Base-by-base conservation (phyloP, 108 stramenopile species). In the Stephanodiscus triporus region DNA sequence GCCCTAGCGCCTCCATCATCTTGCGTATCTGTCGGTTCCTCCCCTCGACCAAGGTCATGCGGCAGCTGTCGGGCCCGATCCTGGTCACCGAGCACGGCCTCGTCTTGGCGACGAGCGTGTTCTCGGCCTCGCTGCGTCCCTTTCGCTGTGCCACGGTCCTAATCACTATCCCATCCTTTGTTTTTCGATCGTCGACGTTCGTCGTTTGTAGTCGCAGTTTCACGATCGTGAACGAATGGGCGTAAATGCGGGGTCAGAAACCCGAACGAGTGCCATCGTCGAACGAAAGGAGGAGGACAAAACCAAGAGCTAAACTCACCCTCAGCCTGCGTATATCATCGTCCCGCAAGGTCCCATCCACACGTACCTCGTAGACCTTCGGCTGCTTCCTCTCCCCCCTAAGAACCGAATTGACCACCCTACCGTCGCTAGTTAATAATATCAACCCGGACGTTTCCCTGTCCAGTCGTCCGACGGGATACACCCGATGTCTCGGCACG, bases 11-110 rank as follows among this genome's bases (percentile, higher is more conserved):
- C 51, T 78, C 78, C 83, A 91, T 81, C 92, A 94, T 94, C 73
- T 91, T 91, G 29, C 92, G 88, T 72, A 94, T 88, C 73, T 94
- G 92, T 56, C 90, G 86, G 78, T 94, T 94, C 38, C 92, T 48
- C 17, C 89, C 95, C 70, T 96, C 95, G 10, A 76, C 77, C 37
- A 94, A 40, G 19, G 89, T 88, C 59, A 94, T 90, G 47, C 76
- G 55, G 1, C 88, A 77, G 23, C 48, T 37, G 16, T 59, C 36
- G n/a, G 32, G 42, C 20, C 64, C 66, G 0, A 87, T 47, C 49
- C 82, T 37, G 61, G 66, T 23, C 27, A 85, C 79, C 2, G 14
- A 17, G 48, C 89, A 86, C n/a, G 78, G 87, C 56, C 77, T 65
- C 13, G 91, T 92, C 34, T 68, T 73, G n/a, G 88, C 91, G 36